phyloP scores from a whole-genome alignment of 2,329 filamentous ascomycete genomes.

The Fusarium anguioides region DNA sequence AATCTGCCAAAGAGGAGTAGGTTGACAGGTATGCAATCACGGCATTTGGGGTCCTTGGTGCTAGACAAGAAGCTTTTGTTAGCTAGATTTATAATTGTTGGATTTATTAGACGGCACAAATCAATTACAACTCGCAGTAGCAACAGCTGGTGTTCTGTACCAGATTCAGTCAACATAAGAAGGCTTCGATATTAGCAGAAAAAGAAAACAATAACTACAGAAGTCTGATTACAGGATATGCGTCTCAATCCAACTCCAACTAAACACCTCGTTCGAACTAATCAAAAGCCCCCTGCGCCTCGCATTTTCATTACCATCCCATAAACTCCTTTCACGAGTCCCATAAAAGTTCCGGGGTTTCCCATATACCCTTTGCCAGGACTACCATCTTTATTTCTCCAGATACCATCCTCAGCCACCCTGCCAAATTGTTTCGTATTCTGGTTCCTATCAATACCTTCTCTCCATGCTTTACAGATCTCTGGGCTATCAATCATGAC shows the following conservation, averaged over 20 bases:
- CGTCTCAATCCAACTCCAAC: neutral
- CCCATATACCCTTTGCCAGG: conserved; percentile 35
- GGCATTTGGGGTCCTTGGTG: neutral
- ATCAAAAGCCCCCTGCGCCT: conserved; percentile 4
- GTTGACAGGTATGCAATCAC: neutral
- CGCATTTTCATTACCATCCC: conserved; percentile 35
- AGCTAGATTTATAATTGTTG: neutral
- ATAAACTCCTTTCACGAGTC: conserved; percentile 19
- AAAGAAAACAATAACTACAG: neutral
- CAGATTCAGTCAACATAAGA: no score
- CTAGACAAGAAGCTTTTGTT: neutral
- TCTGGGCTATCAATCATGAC: conserved; percentile 74
- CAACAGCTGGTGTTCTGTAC: neutral
- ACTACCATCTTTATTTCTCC: conserved; percentile 28
- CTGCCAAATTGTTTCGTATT: conserved; percentile 71
- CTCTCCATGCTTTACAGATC: conserved; percentile 72
- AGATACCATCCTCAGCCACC: conserved; percentile 34
- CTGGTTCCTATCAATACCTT: conserved; percentile 71
- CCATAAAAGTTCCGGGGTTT: conserved; percentile 23
- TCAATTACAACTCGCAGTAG: neutral
- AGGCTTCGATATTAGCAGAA: no score
- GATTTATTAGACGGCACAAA: neutral
- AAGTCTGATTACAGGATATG: neutral
- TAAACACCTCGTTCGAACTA: neutral
- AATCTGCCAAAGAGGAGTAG: neutral